These are phyloP conservation scores for Yamadazyma dushanensis DNA, from an alignment of 1,139 yeast genomes.

Conservation along the genomic window DNA sequence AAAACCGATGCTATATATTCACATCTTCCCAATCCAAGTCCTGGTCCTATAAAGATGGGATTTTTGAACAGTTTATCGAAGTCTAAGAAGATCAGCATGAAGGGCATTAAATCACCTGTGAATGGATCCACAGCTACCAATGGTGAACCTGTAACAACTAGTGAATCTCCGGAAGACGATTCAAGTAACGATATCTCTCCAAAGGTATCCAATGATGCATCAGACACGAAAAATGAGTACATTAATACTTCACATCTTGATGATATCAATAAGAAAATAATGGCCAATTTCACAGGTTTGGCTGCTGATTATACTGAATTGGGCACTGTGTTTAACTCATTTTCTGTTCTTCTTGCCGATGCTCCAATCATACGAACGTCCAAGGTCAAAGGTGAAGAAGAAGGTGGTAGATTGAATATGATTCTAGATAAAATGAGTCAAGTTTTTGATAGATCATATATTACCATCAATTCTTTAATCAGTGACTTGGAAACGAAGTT, in stretches of 20 bases:
- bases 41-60: slow-evolving; percentile 30
- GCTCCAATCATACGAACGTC: slow-evolving; percentile 21
- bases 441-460: slow-evolving; percentile 70
- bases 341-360: slow-evolving; percentile 63
- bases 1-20: slow-evolving; percentile 60
- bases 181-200: slow-evolving; percentile 12
- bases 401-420: slow-evolving; percentile 38
- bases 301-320: slow-evolving; percentile 68
- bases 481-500: slow-evolving; percentile 69
- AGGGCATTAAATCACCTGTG: slow-evolving; percentile 22
- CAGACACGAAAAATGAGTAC: slow-evolving; percentile 16
- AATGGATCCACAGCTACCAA: not conserved
- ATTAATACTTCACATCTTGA: slow-evolving; percentile 53
- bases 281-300: slow-evolving; percentile 62
- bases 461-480: slow-evolving; percentile 67
- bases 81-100: slow-evolving; percentile 28
- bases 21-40: slow-evolving; percentile 58
- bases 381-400: slow-evolving; percentile 19
- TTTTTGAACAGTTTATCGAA: slow-evolving; percentile 35
- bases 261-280: slow-evolving; percentile 63
- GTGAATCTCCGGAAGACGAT: slow-evolving; percentile 8
- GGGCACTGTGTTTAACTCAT: slow-evolving; percentile 71
- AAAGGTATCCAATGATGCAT: slow-evolving; percentile 12
- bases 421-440: slow-evolving; percentile 72
- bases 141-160: slow-evolving; percentile 5